Evolutionary conservation across 2,329 filamentous ascomycete genomes (phyloP).

Genomic region (Calonectria leucothoes): DNA sequence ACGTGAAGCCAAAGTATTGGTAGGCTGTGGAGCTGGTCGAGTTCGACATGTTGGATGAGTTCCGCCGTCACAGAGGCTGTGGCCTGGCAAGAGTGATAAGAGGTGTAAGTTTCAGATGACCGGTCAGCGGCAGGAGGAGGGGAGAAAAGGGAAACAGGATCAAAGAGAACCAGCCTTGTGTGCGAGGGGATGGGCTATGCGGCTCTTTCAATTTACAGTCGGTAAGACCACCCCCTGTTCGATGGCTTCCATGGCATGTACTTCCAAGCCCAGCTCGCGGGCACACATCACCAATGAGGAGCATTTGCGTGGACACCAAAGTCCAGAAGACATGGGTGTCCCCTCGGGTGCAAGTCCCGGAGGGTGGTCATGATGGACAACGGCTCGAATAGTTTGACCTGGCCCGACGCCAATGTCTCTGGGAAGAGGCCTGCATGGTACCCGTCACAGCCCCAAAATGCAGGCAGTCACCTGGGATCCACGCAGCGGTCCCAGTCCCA

Average conservation of each 20-base stretch:
- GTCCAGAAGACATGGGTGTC: constrained; percentile 21
- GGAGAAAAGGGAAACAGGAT: constrained; percentile 5
- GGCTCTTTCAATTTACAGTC: constrained; percentile 18
- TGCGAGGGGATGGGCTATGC: constrained; percentile 7
- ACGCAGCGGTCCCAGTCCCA: not conserved
- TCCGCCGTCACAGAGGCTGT: not conserved
- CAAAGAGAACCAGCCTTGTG: constrained; percentile 6
- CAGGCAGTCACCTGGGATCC: not conserved
- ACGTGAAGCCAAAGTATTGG: constrained; percentile 44
- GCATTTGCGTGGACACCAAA: constrained; percentile 20
- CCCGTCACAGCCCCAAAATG: constrained; percentile 1
- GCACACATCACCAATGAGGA: constrained; percentile 17
- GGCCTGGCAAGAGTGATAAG: not conserved
- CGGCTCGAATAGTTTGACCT: not conserved
- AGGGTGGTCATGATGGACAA: constrained; percentile 12
- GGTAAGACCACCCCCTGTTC: not conserved
- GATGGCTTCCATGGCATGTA: not conserved
- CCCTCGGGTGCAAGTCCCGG: constrained; percentile 21
- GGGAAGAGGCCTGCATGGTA: not conserved
- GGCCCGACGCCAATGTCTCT: constrained; percentile 12
- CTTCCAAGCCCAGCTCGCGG: constrained; percentile 15
- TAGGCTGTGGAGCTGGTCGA: not conserved
- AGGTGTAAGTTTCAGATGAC: not conserved
- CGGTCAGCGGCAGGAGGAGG: not conserved
- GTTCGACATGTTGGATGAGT: constrained; percentile 27